Base-by-base conservation (phyloP, 768 basidiomycete species). In the Fibroporia radiculosa region DNA sequence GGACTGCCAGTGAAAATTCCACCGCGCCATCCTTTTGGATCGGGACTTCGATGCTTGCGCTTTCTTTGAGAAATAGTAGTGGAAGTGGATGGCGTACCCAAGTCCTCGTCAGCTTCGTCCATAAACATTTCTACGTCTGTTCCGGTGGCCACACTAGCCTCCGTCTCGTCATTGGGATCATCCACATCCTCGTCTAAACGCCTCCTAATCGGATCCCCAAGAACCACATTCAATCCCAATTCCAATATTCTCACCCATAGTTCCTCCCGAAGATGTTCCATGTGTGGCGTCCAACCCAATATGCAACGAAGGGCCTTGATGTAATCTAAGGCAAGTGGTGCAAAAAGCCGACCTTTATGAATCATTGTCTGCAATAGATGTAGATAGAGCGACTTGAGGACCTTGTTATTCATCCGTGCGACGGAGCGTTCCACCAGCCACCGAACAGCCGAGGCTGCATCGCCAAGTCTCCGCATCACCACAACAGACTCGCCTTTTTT, bases 251-350 rank as follows among this genome's bases (percentile, higher is more conserved):
- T 66, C 23, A 80, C 61, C 95, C 95, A 98, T 25, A 53, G 64
- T 1, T 67, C 65, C 27, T 73, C 66, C 8, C 77, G 77, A 41
- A 93, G 56, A 53, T 84, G 79, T 34, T 93, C 85, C 44, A 93
- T 68, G 63, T 97, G 93, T 2, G 90, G 82, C 2, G 66, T 59
- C 61, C 79, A 83, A 45, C 67, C 66, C 41, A 89, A 65, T 7
- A 97, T 57, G 47, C 66, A 68, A 44, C 76, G 76, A 39, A 96
- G 67, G 0, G 84, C 73, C 59, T 93, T 93, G 45, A 84, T 69
- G 60, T 91, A 93, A 61, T 93, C 80, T 50, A 88, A 63, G 10
- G 87, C 80, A 3, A 91, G 71, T 0, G 81, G 78, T 3, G 67
- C 56, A 48, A 82, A 71, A 12, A 96, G 65, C 27, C 68, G 58